A percentile compares a stretch with the other conserved stretches of the same genome.
phyloP scores from a whole-genome alignment of 2,329 filamentous ascomycete species.

The Stylonectria norvegica region DNA sequence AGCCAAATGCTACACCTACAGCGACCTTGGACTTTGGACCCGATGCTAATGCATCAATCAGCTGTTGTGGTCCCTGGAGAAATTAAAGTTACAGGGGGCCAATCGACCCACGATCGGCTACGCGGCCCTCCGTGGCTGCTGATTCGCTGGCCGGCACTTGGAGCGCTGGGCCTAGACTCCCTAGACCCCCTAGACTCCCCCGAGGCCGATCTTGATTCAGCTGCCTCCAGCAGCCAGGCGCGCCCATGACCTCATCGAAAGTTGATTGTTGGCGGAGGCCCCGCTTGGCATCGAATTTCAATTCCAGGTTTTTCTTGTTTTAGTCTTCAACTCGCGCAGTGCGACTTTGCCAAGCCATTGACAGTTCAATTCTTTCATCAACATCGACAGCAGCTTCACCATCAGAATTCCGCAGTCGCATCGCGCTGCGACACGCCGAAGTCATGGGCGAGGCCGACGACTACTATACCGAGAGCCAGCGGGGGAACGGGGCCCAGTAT shows the following conservation, averaged over 20 bases:
- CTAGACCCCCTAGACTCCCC: neutral
- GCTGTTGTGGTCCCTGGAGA: neutral
- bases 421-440: too few species aligned
- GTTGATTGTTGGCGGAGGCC: neutral
- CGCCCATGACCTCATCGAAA: conserved; percentile 9
- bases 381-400: neutral
- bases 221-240: neutral
- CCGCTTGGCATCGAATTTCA: neutral
- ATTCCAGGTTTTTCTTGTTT: too few species aligned
- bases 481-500: conserved; percentile 15
- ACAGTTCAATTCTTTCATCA: too few species aligned
- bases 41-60: too few species aligned
- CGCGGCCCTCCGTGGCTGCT: neutral
- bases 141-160: neutral
- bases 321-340: too few species aligned
- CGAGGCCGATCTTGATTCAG: neutral
- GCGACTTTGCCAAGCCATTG: too few species aligned
- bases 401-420: conserved; percentile 4
- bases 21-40: too few species aligned
- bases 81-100: neutral
- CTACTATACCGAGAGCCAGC: conserved; percentile 28
- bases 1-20: too few species aligned
- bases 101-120: neutral
- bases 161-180: too few species aligned
- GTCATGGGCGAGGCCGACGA: conserved; percentile 36